Evolutionary conservation across 2,329 filamentous ascomycete genomes (phyloP), one percentile per base, ranked within the genome.

Genomic region (Aspergillus sp.): DNA sequence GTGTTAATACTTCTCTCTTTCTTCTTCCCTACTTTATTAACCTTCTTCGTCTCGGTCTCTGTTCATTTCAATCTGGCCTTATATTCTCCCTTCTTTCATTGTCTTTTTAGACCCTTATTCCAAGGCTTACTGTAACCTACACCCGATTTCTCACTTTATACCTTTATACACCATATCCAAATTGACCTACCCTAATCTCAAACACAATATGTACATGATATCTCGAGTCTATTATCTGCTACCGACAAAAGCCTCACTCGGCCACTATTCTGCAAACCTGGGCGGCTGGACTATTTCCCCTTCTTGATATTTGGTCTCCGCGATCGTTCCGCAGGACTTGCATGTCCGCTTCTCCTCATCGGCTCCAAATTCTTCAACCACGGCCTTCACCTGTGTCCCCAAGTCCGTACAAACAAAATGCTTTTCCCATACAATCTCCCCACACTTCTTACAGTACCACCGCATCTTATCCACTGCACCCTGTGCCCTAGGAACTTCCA

Each of bases 361-460:
- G 1, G 65, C 76, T 67, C 83, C 85, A 67, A 97, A 97, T 13
- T 74, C 76, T 67, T 95, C 82, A 32, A 97, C 91, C 6, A 88
- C 90, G 41, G 81, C 81, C 75, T 96, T 97, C 62, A 98, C 91
- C 80, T 97, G 93, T 26, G 86, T 91, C 13, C 91, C 91, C 51
- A 97, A 70, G 71, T 97, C 86, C 30, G 84, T 90, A 66, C 90
- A 95, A 65, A 93, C 82, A 61, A 98, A 97, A 8, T 78, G 74
- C 35, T 83, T 86, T 74, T 97, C 90, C 69, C 94, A 85, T 6
- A 97, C 90, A 51, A 90, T 68, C 44, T 77, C 75, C 10, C 74
- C 70, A 64, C 90, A 95, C 10, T 62, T 66, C 54, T 75, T 71
- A 69, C 93, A 97, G 71, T 97, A 97, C 91, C 90, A 97, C 51